These are phyloP conservation scores for Apophysomyces trapeziformis DNA, from an alignment of 371 early-diverging fungal species.

Conservation along the genomic window DNA sequence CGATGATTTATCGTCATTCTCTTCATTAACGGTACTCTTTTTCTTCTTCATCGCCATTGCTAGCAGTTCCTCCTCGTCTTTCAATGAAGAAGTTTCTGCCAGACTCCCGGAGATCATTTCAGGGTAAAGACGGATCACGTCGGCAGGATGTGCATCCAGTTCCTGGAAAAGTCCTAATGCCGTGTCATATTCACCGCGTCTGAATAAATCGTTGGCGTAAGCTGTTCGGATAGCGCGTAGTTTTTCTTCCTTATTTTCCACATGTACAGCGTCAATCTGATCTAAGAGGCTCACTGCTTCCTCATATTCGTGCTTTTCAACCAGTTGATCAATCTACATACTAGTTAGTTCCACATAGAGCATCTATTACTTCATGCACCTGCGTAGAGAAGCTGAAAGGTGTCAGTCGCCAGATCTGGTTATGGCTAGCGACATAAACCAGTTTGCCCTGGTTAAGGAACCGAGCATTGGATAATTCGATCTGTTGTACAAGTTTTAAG, in stretches of 20 bases:
- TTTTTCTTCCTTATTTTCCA: constrained; percentile 76
- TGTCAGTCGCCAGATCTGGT: constrained; percentile 85
- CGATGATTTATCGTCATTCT: constrained; percentile 8
- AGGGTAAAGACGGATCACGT: constrained; percentile 86
- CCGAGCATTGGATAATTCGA: constrained; percentile 65
- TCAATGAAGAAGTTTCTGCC: constrained; percentile 6
- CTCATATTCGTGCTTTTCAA: constrained; percentile 74
- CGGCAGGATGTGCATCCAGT: constrained; percentile 80
- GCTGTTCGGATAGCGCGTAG: constrained; percentile 74
- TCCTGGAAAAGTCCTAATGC: constrained; percentile 80
- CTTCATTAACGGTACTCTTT: constrained; percentile 15
- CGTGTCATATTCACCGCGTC: constrained; percentile 74
- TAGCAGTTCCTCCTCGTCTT: constrained; percentile 22
- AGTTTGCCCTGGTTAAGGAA: constrained; percentile 73
- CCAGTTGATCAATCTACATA: constrained; percentile 75
- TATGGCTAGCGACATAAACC: constrained; percentile 78
- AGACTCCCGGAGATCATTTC: constrained; percentile 61
- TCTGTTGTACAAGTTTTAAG: constrained; percentile 78
- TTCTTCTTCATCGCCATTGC: constrained; percentile 19
- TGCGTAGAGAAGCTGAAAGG: constrained; percentile 89
- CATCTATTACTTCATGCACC: constrained; percentile 42
- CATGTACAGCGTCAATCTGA: constrained; percentile 83
- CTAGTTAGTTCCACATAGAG: constrained; percentile 13
- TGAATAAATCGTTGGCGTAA: constrained; percentile 87
- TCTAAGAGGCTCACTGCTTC: constrained; percentile 89